Evolutionary conservation across 148 eudicot species (phyloP).

Genomic region (Persicaria maculosa): DNA sequence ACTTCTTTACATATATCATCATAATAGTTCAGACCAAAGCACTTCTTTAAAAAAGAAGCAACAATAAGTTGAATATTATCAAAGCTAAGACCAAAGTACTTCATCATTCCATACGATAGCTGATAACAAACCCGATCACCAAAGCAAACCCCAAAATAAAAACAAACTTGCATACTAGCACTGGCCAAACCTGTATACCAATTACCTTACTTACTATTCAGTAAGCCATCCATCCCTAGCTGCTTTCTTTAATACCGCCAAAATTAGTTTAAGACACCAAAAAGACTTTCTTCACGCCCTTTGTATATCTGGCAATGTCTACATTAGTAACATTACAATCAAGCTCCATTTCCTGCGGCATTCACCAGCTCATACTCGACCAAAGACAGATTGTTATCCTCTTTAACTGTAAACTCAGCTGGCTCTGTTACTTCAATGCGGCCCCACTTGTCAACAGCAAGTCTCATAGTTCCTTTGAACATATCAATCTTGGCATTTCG

Average conservation of each 20-base stretch:
- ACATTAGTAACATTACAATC: slow-evolving; percentile 5
- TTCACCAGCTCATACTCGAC: slow-evolving; percentile 33
- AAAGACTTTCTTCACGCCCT: slow-evolving; percentile 6
- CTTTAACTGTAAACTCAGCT: slow-evolving; percentile 22
- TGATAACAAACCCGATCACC: background rate
- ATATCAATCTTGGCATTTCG: slow-evolving; percentile 32
- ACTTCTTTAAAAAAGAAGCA: background rate
- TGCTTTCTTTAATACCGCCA: background rate
- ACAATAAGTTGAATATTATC: background rate
- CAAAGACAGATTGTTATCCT: slow-evolving; percentile 31
- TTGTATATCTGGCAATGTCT: background rate
- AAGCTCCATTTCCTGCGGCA: slow-evolving; percentile 19
- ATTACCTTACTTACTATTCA: slow-evolving; percentile 13
- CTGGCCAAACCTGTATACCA: slow-evolving; percentile 14
- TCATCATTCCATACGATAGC: background rate
- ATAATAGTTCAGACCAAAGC: background rate
- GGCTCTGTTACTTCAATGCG: slow-evolving; percentile 27
- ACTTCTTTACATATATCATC: background rate
- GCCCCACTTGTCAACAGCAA: slow-evolving; percentile 33
- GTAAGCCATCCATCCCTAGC: background rate
- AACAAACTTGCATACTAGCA: slow-evolving; percentile 3
- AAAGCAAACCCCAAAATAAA: slow-evolving; percentile 10
- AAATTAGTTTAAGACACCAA: background rate
- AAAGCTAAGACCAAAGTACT: background rate
- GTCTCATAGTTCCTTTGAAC: slow-evolving; percentile 33